Percentiles rank a stretch among this genome's conserved stretches.
phyloP scores from a whole-genome alignment of 2,329 filamentous ascomycete species.

The Colletotrichum sp. region DNA sequence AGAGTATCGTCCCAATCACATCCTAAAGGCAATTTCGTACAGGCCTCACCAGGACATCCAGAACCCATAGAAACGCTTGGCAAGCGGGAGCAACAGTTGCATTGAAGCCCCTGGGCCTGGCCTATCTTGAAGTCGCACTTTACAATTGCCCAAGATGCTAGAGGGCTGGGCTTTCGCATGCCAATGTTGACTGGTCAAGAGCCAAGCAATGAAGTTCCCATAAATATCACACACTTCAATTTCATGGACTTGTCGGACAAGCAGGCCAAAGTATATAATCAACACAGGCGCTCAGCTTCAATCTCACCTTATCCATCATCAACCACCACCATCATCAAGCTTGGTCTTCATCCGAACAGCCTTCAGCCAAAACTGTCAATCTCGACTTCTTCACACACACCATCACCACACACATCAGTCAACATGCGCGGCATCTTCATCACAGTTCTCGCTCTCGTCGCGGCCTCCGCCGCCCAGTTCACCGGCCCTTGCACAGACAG shows the following conservation, averaged over 20 bases:
- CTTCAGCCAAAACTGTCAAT: not conserved
- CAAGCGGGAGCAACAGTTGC: not conserved
- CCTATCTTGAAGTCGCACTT: not conserved
- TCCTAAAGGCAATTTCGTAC: not conserved
- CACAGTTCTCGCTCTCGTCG: not conserved
- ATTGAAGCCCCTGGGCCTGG: not conserved
- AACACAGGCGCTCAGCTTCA: not conserved
- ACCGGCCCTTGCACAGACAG: constrained; percentile 9
- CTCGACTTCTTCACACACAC: not conserved
- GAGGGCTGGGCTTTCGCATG: not conserved
- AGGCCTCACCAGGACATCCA: not conserved
- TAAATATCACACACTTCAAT: not conserved
- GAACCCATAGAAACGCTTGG: not conserved
- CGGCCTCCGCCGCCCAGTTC: not conserved
- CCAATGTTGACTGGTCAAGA: not conserved
- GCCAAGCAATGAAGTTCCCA: not conserved
- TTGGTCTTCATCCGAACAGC: not conserved
- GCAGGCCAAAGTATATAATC: constrained; percentile 5
- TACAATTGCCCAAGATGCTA: not conserved
- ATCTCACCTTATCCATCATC: not conserved
- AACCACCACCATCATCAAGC: not conserved
- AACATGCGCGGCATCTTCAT: constrained; percentile 5
- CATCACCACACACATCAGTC: not conserved
- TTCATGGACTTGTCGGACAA: not conserved
- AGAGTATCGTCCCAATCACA: not conserved